A percentile compares a stretch with the other conserved stretches of the same genome.
These are phyloP conservation scores for Xylaria multiplex DNA, from an alignment of 2,329 filamentous ascomycete genomes.

Conservation along the genomic window DNA sequence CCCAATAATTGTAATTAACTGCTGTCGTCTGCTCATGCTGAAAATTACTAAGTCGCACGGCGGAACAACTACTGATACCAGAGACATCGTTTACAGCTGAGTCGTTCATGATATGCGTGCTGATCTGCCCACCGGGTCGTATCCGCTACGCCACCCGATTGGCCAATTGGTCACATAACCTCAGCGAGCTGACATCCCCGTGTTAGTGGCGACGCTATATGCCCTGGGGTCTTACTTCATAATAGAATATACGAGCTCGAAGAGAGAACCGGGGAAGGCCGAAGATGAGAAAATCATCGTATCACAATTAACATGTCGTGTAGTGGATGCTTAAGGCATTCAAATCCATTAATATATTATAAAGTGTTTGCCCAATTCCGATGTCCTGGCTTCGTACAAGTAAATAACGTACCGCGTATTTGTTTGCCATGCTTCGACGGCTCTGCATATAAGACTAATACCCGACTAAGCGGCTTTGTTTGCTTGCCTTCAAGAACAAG, in stretches of 20 bases:
- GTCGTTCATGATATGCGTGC: neutral
- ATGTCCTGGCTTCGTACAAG: neutral
- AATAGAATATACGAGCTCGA: neutral
- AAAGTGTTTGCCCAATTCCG: neutral
- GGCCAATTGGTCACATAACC: neutral
- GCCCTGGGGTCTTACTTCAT: too few species aligned
- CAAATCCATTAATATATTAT: neutral
- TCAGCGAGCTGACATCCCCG: neutral
- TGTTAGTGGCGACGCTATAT: neutral
- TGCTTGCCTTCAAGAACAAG: neutral
- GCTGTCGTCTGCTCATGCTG: too few species aligned
- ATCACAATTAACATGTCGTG: neutral
- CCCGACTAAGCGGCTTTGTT: neutral
- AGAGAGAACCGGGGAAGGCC: neutral
- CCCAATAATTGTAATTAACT: too few species aligned
- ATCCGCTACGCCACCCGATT: neutral
- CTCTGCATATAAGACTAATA: neutral
- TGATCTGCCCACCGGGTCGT: neutral
- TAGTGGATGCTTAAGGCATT: neutral
- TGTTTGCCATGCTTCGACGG: neutral
- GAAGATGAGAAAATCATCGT: neutral
- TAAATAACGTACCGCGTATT: neutral
- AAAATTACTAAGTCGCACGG: too few species aligned
- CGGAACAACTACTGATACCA: too few species aligned
- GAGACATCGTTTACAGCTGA: neutral